phyloP scores from a whole-genome alignment of 495 filamentous ascomycete genomes.

The Pseudevernia furfuracea region DNA sequence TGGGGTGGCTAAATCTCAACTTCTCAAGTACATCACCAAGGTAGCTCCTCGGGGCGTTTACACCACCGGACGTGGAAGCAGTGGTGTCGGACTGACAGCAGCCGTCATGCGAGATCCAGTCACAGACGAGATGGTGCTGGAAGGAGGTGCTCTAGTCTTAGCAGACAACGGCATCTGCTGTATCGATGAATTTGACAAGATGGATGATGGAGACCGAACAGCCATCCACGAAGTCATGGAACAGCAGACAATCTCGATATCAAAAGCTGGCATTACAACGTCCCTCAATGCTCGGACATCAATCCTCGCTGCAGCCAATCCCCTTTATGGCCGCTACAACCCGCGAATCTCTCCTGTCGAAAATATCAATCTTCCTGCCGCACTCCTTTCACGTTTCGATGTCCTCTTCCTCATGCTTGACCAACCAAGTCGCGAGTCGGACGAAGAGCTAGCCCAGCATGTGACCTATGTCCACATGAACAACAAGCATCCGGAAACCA shows the following conservation, averaged over 20 bases:
- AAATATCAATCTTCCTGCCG: slow-evolving; percentile 96
- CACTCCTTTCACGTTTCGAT: slow-evolving; percentile 93
- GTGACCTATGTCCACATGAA: slow-evolving; percentile 98
- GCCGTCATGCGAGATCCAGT: slow-evolving; percentile 98
- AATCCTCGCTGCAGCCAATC: slow-evolving; percentile 96
- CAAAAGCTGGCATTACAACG: slow-evolving; percentile 94
- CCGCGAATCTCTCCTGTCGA: slow-evolving; percentile 92
- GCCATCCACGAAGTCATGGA: slow-evolving; percentile 99
- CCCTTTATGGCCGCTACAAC: slow-evolving; percentile 96
- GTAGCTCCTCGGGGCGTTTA: slow-evolving; percentile 96
- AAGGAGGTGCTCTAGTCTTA: slow-evolving; percentile 90
- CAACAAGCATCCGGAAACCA: slow-evolving; percentile 76
- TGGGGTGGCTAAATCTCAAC: slow-evolving; percentile 96
- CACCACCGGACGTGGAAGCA: slow-evolving; percentile 92
- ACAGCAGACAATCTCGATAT: slow-evolving; percentile 97
- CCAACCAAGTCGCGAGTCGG: slow-evolving; percentile 75
- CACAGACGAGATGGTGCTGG: slow-evolving; percentile 97
- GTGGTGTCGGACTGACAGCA: slow-evolving; percentile 93
- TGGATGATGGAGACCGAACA: slow-evolving; percentile 93
- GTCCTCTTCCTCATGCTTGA: slow-evolving; percentile 94
- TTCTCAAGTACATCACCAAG: slow-evolving; percentile 97
- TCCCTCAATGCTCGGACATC: slow-evolving; percentile 93
- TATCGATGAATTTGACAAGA: slow-evolving; percentile 99
- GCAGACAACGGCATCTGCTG: slow-evolving; percentile 99
- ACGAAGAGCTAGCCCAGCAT: slow-evolving; percentile 91